Evolutionary conservation across 208 protist species (phyloP).

Genomic region (Wallacemonas sp.): DNA sequence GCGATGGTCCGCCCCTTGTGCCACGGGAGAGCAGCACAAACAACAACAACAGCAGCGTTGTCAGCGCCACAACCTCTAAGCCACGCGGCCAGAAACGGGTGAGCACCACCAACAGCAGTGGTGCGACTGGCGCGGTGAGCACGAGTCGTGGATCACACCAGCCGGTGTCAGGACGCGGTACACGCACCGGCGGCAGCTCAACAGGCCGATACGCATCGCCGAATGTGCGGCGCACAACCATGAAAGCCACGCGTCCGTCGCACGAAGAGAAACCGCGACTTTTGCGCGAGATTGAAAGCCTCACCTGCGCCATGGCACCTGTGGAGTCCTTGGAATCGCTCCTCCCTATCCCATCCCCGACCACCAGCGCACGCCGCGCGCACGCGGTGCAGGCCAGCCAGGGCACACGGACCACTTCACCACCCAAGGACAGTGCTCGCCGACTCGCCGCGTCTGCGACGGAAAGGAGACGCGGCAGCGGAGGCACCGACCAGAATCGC

Average conservation of each 20-base stretch:
- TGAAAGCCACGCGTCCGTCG: slow-evolving; percentile 8
- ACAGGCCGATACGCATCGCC: neutral
- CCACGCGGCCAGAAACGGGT: neutral
- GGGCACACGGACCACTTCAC: too few species aligned
- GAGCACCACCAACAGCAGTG: neutral
- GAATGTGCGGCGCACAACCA: neutral
- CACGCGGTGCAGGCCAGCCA: neutral
- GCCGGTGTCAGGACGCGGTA: too few species aligned
- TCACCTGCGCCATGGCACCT: slow-evolving; percentile 20
- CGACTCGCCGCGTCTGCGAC: too few species aligned
- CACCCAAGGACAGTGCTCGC: too few species aligned
- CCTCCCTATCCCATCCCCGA: neutral
- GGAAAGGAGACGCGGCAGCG: too few species aligned
- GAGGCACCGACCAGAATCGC: too few species aligned
- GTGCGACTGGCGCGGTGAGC: neutral
- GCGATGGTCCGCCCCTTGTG: neutral
- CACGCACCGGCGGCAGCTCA: neutral
- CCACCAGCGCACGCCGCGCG: neutral
- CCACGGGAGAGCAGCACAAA: neutral
- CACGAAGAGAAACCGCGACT: slow-evolving; percentile 23
- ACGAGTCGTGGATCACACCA: too few species aligned
- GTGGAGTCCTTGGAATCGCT: slow-evolving; percentile 36
- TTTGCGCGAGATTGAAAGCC: slow-evolving; percentile 45
- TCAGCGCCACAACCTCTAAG: neutral
- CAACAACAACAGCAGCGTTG: neutral